Base-by-base conservation (phyloP, 1,139 yeast species). In the Hanseniaspora gamundiae region DNA sequence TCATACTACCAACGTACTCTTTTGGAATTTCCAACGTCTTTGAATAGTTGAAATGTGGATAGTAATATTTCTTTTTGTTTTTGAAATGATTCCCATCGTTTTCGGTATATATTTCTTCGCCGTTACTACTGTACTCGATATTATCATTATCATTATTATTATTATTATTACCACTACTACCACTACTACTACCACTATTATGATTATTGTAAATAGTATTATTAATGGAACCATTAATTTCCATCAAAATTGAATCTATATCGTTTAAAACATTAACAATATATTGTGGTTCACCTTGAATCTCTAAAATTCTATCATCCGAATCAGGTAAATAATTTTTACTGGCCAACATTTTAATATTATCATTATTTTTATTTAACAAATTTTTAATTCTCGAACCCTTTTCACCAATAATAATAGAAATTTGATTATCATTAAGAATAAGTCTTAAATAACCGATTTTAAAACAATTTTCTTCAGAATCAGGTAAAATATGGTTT, bases 401-500 rank as follows among this genome's bases (percentile, higher is more conserved):
- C 52, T 76, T 84, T 47, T 84, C 77, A 42, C 96, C 96, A 60
- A 87, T 87, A 45, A 87, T 74, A 10, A 94, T 80, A 39, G 96
- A 95, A 78, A 87, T 80, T 63, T 86, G 95, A 49, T 80, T 73
- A 64, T 87, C 87, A 41, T 95, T 88, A 49, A 87, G 72, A 49
- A 88, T 68, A 44, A 87, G 67, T 56, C 95, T 73, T 54, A 86
- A 65, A 38, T 57, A 55, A 14, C 61, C 60, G 39, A 59, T n/a
- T 14, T 22, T 21, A 67, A 49, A 80, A 67, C 52, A 78, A 75
- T 56, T 24, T 53, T 56, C 26, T 53, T 50, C 45, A 55, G 44
- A 31, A 50, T 51, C 39, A 63, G 49, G 63, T 54, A 48, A 54
- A 42, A 51, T 60, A 58, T 47, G 61, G 52, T 43, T 57, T 48